Evolutionary conservation across 495 filamentous ascomycete species (phyloP).

Genomic region (Penicillium steckii): DNA sequence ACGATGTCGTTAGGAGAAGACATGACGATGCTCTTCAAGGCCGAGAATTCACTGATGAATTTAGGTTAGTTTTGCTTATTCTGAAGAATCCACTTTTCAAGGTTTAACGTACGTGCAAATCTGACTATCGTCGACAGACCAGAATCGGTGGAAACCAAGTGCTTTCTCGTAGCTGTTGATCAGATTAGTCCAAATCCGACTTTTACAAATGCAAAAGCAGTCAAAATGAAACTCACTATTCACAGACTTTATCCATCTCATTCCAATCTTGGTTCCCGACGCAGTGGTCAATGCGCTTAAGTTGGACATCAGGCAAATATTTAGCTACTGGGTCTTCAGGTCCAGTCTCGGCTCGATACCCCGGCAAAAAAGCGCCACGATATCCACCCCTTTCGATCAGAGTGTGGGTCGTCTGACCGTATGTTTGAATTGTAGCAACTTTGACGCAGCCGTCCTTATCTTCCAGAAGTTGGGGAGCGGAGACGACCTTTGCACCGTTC

Average conservation of each 20-base stretch:
- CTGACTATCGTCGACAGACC: slow-evolving; percentile 84
- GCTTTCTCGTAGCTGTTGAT: slow-evolving; percentile 71
- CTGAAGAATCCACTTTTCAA: no score
- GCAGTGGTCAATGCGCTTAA: slow-evolving; percentile 83
- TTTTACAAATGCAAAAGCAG: background rate
- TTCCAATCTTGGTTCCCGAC: slow-evolving; percentile 93
- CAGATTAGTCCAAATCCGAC: slow-evolving; percentile 16
- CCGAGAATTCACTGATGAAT: slow-evolving; percentile 66
- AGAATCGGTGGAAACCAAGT: slow-evolving; percentile 93
- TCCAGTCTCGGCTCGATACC: slow-evolving; percentile 56
- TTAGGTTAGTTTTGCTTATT: no score
- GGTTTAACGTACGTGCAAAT: slow-evolving; percentile 67
- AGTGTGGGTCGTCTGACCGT: slow-evolving; percentile 90
- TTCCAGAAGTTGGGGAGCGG: slow-evolving; percentile 48
- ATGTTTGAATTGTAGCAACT: slow-evolving; percentile 77
- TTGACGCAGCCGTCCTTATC: slow-evolving; percentile 55
- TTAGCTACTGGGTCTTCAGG: slow-evolving; percentile 47
- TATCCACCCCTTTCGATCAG: slow-evolving; percentile 69
- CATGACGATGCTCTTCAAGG: slow-evolving; percentile 85
- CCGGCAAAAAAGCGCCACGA: slow-evolving; percentile 74
- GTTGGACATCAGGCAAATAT: slow-evolving; percentile 57
- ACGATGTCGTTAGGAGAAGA: slow-evolving; percentile 75
- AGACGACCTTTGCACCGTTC: slow-evolving; percentile 66
- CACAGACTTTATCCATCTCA: slow-evolving; percentile 80
- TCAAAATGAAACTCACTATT: slow-evolving; percentile 49